A percentile compares a stretch with the other conserved stretches of the same genome.
These are phyloP conservation scores for Candida railenensis DNA, from an alignment of 805 yeast genomes.

Conservation along the genomic window DNA sequence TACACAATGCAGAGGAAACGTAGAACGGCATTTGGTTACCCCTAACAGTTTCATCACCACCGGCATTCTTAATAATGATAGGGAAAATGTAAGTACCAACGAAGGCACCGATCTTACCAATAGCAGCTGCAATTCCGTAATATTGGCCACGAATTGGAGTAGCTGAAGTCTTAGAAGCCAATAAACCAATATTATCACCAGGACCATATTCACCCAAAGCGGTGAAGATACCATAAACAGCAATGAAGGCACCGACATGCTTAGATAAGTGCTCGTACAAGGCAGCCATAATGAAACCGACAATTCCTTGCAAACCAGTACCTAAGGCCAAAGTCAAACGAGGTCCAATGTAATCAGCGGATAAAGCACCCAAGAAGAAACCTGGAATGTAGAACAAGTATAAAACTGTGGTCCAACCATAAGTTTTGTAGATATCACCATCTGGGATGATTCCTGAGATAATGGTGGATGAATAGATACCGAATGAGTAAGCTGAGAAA, in stretches of 20 bases:
- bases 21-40: slow-evolving; percentile 77
- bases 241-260: slow-evolving; percentile 70
- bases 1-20: slow-evolving; percentile 70
- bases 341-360: slow-evolving; percentile 80
- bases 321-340: slow-evolving; percentile 67
- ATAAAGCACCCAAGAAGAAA: slow-evolving; percentile 70
- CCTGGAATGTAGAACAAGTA: slow-evolving; percentile 84
- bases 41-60: slow-evolving; percentile 47
- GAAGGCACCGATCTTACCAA: slow-evolving; percentile 86
- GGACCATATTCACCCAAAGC: slow-evolving; percentile 87
- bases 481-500: slow-evolving; percentile 77
- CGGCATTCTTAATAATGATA: slow-evolving; percentile 56
- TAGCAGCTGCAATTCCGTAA: slow-evolving; percentile 83
- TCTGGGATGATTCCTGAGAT: slow-evolving; percentile 54
- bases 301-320: slow-evolving; percentile 60
- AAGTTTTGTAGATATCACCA: slow-evolving; percentile 59
- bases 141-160: slow-evolving; percentile 83
- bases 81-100: slow-evolving; percentile 85
- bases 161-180: slow-evolving; percentile 77
- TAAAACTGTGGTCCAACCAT: slow-evolving; percentile 85
- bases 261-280: slow-evolving; percentile 49
- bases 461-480: slow-evolving; percentile 72
- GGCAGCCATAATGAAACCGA: slow-evolving; percentile 80
- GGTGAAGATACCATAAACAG: slow-evolving; percentile 77
- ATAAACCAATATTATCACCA: slow-evolving; percentile 80